Evolutionary conservation across 306 rosid genomes (phyloP).

Genomic region (Inga laurina): DNA sequence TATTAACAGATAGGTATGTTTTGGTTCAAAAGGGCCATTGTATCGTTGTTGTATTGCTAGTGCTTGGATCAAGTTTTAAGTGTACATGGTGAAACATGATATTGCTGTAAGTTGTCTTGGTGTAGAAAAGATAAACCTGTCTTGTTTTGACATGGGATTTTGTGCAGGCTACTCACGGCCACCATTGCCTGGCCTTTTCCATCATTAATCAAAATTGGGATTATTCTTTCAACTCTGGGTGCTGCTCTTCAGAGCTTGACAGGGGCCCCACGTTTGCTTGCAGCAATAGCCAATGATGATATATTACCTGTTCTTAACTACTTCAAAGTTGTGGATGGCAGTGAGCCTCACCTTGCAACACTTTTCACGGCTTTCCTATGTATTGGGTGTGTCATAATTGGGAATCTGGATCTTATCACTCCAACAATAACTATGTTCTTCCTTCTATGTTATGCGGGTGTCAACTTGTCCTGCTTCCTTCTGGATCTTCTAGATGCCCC

Average conservation of each 20-base stretch:
- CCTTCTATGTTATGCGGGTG: conserved; percentile 95
- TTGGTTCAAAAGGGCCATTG: background rate
- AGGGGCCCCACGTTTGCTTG: conserved; percentile 98
- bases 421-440: conserved; percentile 98
- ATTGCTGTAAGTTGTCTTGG: background rate
- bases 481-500: conserved; percentile 99
- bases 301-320: conserved; percentile 92
- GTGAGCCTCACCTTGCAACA: conserved; percentile 90
- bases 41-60: background rate
- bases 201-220: conserved; percentile 86
- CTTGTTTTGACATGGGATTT: conserved; percentile 42
- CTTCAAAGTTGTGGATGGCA: conserved; percentile 82
- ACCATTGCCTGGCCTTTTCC: conserved; percentile 98
- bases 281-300: conserved; percentile 98
- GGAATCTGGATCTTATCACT: conserved; percentile 99
- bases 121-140: background rate
- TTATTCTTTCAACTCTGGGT: conserved; percentile 95
- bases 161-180: conserved; percentile 93
- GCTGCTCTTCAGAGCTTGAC: conserved; percentile 99
- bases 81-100: background rate
- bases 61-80: background rate
- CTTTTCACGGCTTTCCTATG: conserved; percentile 90
- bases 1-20: conserved; percentile 86
- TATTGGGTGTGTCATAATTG: conserved; percentile 88
- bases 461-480: conserved; percentile 99